Evolutionary conservation across 2,329 filamentous ascomycete genomes (phyloP).

Genomic region (Hypoxylon sp.): DNA sequence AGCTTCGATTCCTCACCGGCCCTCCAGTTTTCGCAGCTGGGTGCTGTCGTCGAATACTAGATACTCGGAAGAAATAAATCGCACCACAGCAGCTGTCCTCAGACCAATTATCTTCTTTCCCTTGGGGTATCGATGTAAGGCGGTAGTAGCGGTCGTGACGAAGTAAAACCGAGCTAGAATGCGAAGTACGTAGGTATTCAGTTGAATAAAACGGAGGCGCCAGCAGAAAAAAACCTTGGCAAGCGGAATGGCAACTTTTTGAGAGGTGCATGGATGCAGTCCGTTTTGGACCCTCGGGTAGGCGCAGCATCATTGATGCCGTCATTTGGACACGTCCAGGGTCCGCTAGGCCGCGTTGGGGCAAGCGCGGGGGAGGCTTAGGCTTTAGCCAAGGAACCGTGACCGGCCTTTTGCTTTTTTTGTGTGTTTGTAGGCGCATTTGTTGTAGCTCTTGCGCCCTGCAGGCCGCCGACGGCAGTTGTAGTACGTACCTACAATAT

Average conservation of each 20-base stretch:
- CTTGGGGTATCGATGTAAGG: conserved; percentile 2
- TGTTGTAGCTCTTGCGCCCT: not conserved
- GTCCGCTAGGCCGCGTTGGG: conserved; percentile 36
- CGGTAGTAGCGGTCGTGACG: conserved; percentile 13
- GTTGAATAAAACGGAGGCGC: conserved; percentile 1
- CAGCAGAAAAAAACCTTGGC: conserved; percentile 12
- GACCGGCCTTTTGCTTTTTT: conserved; percentile 21
- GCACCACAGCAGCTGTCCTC: not conserved
- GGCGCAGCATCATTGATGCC: conserved; percentile 45
- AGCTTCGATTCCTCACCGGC: conserved; percentile 17
- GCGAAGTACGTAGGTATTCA: not conserved
- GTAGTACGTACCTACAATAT: conserved; percentile 3
- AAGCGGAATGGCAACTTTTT: conserved; percentile 15
- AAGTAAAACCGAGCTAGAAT: too few relatives aligned
- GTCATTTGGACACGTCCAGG: conserved; percentile 45
- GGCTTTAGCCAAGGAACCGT: conserved; percentile 11
- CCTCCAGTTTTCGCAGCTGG: conserved; percentile 1
- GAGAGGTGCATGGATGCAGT: not conserved
- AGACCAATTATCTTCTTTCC: not conserved
- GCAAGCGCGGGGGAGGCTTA: conserved; percentile 35
- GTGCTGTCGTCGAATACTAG: conserved; percentile 1
- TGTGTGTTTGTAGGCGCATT: conserved; percentile 6
- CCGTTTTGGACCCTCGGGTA: conserved; percentile 25
- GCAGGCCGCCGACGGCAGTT: not conserved
- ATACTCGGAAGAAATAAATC: not conserved